Conservation (phyloP, 2,329 filamentous ascomycete species). For the Phaeoacremonium minimum region DNA sequence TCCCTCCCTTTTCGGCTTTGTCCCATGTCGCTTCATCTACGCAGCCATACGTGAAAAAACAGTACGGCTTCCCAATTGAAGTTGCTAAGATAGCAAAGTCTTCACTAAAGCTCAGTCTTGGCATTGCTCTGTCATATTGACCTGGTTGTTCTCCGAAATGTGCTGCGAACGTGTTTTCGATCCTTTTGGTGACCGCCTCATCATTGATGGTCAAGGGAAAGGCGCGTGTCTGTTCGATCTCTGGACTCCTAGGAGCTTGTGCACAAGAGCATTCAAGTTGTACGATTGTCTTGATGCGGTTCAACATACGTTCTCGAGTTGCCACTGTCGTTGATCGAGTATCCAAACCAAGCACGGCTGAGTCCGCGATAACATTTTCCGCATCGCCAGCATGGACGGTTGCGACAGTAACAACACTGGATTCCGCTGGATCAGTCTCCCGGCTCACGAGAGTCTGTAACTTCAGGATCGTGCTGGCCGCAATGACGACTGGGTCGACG, state of each 20-base stretch:
- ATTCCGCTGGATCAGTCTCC: constrained; percentile 26
- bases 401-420: constrained; percentile 37
- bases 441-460: constrained; percentile 25
- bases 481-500: constrained; percentile 41
- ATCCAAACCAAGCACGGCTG: background rate
- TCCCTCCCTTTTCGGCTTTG: background rate
- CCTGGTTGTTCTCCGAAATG: background rate
- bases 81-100: background rate
- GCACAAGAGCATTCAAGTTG: background rate
- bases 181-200: background rate
- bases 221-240: background rate
- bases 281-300: background rate
- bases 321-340: background rate
- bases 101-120: background rate
- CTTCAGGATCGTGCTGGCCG: constrained; percentile 30
- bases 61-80: background rate
- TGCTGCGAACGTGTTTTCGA: background rate
- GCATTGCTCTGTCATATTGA: background rate
- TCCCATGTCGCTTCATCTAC: background rate
- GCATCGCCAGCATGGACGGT: constrained; percentile 34
- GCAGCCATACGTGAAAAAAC: background rate
- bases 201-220: background rate
- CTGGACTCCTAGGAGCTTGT: background rate
- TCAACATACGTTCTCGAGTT: background rate
- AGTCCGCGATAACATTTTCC: constrained; percentile 39